Conservation (phyloP, 371 early-diverging fungal genomes). For the Mucor plumbeus region DNA sequence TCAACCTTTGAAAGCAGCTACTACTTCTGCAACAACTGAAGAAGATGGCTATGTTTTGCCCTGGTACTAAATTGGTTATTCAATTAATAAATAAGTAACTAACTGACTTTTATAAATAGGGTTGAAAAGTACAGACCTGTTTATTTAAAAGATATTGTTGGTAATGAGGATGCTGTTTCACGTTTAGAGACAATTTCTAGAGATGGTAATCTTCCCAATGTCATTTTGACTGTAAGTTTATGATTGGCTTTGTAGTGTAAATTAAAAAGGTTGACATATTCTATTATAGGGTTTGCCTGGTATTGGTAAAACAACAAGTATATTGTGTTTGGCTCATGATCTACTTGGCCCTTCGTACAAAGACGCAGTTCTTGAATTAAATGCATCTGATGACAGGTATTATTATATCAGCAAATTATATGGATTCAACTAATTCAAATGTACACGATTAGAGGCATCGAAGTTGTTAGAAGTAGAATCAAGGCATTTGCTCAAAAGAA, state of each 20-base stretch:
- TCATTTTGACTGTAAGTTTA: slow-evolving; percentile 85
- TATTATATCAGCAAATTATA: neutral
- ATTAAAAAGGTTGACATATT: neutral
- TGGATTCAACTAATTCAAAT: no score
- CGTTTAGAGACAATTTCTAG: slow-evolving; percentile 85
- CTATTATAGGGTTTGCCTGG: slow-evolving; percentile 90
- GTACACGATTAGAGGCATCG: slow-evolving; percentile 82
- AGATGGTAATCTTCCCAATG: slow-evolving; percentile 96
- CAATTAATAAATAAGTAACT: neutral
- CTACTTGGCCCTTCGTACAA: slow-evolving; percentile 85
- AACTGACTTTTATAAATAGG: slow-evolving; percentile 52
- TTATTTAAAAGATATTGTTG: slow-evolving; percentile 91
- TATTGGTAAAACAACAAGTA: slow-evolving; percentile 99
- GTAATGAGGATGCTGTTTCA: slow-evolving; percentile 93
- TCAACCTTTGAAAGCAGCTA: neutral
- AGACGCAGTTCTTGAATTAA: slow-evolving; percentile 94
- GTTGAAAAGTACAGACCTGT: slow-evolving; percentile 98
- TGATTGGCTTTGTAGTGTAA: neutral
- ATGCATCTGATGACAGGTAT: slow-evolving; percentile 98
- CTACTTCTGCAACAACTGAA: neutral
- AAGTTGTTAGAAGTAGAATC: slow-evolving; percentile 96
- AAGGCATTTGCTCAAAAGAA: slow-evolving; percentile 99
- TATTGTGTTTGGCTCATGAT: slow-evolving; percentile 90
- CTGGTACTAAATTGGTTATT: neutral
- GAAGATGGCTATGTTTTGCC: slow-evolving; percentile 3